Percentiles rank a stretch among this genome's conserved stretches.
Evolutionary conservation across 768 basidiomycete species (phyloP).

Genomic region (Cystobasidium tubakii): DNA sequence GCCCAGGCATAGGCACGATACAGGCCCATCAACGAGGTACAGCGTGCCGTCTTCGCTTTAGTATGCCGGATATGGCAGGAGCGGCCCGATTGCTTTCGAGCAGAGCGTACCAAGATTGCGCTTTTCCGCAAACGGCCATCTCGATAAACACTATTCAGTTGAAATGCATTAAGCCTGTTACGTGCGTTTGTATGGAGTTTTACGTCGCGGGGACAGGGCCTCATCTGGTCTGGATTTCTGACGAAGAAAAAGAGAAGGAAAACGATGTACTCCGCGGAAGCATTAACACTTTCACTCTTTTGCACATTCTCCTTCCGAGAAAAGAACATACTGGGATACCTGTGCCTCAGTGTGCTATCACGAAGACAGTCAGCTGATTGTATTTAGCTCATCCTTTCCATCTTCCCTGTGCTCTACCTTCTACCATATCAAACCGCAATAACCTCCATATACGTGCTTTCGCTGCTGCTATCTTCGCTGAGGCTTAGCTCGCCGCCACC

Average conservation of each 20-base stretch:
- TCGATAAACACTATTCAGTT: background rate
- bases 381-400: background rate
- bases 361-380: too few relatives aligned
- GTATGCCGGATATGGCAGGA: constrained; percentile 3
- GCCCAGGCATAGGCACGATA: background rate
- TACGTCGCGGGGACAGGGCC: too few relatives aligned
- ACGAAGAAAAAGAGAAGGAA: background rate
- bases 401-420: too few relatives aligned
- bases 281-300: background rate
- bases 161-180: background rate
- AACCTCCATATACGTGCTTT: too few relatives aligned
- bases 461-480: too few relatives aligned
- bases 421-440: too few relatives aligned
- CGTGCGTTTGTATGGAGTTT: too few relatives aligned
- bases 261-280: background rate
- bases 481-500: too few relatives aligned
- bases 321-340: background rate
- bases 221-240: background rate
- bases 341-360: too few relatives aligned
- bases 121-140: constrained; percentile 1
- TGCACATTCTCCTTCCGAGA: background rate
- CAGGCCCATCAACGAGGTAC: background rate
- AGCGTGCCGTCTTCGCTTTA: background rate
- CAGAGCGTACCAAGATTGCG: background rate
- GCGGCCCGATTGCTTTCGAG: background rate